phyloP scores from a whole-genome alignment of 495 filamentous ascomycete species.

The Trichoderma virens region DNA sequence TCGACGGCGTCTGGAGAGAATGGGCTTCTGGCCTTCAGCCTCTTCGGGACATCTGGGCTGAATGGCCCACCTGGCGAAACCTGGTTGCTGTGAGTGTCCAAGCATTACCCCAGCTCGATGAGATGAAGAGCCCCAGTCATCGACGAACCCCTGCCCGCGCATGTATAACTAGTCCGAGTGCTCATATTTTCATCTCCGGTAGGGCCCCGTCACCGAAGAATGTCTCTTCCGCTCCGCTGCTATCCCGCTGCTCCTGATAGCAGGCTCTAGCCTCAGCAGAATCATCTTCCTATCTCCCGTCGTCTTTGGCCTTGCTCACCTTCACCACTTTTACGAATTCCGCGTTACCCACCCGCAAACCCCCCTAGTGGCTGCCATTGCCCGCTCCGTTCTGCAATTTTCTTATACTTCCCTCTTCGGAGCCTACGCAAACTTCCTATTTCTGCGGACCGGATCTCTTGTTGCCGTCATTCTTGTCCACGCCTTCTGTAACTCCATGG shows the following conservation, averaged over 20 bases:
- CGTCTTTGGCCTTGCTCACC: conserved; percentile 89
- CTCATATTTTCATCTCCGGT: conserved; percentile 1
- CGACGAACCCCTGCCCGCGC: too few relatives aligned
- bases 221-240: conserved; percentile 82
- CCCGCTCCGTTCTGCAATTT: conserved; percentile 76
- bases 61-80: conserved; percentile 53
- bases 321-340: conserved; percentile 97
- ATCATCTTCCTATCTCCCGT: conserved; percentile 76
- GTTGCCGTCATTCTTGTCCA: conserved; percentile 66
- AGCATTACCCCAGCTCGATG: not conserved
- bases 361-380: conserved; percentile 46
- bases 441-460: conserved; percentile 75
- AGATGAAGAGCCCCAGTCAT: conserved; percentile 1
- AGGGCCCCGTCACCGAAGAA: conserved; percentile 91
- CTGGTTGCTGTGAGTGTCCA: conserved; percentile 37
- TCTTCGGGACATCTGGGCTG: conserved; percentile 21
- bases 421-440: conserved; percentile 87
- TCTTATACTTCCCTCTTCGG: conserved; percentile 91
- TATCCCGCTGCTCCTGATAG: conserved; percentile 72
- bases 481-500: conserved; percentile 88
- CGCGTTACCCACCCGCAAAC: conserved; percentile 68
- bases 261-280: conserved; percentile 46
- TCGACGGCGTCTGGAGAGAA: conserved; percentile 61
- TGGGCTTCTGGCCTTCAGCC: conserved; percentile 43
- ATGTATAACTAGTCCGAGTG: too few relatives aligned